Percentiles rank a stretch among this genome's conserved stretches.
phyloP scores from a whole-genome alignment of 345 rosid genomes.

The Durio zibethinus region DNA sequence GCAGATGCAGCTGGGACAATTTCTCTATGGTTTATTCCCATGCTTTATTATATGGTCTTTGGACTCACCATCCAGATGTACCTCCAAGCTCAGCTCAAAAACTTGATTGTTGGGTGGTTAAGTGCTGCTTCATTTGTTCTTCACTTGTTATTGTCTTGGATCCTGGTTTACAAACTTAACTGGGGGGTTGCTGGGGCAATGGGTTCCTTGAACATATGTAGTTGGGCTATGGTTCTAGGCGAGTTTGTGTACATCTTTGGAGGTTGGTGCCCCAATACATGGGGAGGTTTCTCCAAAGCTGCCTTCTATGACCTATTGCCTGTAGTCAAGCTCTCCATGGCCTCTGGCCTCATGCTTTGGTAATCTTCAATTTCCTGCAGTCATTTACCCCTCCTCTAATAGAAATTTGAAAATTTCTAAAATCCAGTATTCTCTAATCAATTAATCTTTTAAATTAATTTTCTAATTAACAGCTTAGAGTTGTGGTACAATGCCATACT shows the following conservation, averaged over 20 bases:
- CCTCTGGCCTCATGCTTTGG: conserved; percentile 21
- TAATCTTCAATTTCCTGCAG: neutral
- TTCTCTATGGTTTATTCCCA: conserved; percentile 2
- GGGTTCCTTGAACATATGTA: conserved; percentile 12
- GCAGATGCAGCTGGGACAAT: neutral
- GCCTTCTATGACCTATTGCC: conserved; percentile 5
- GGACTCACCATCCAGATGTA: conserved; percentile 6
- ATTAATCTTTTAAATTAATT: neutral
- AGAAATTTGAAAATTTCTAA: no score
- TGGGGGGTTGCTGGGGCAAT: conserved; percentile 24
- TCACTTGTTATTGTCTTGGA: conserved; percentile 1
- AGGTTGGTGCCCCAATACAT: conserved; percentile 25
- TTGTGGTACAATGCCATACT: conserved; percentile 68
- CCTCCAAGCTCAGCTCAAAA: conserved; percentile 16
- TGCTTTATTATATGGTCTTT: neutral
- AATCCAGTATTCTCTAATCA: no score
- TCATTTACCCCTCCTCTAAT: neutral
- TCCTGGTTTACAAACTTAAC: neutral
- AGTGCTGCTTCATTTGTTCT: neutral
- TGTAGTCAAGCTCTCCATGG: conserved; percentile 4
- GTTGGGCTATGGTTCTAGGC: neutral
- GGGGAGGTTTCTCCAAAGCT: conserved; percentile 25
- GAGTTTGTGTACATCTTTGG: conserved; percentile 19
- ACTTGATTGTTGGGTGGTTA: conserved; percentile 9
- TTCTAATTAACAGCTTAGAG: conserved; percentile 50